Conservation (phyloP, 169 alveolate species). For the Neospora caninum region DNA sequence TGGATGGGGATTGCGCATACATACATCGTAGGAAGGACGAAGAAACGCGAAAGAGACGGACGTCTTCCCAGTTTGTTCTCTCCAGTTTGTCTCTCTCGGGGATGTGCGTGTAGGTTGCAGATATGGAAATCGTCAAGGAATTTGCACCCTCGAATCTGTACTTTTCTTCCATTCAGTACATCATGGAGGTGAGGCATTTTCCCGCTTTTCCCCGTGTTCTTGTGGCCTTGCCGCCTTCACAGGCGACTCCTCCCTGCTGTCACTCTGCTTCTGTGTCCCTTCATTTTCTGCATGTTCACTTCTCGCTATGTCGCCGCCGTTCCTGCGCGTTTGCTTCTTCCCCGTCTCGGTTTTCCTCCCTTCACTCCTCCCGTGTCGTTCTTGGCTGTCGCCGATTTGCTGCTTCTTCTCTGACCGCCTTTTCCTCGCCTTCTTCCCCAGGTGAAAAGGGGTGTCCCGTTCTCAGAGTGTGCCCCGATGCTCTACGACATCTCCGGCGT, state of each 20-base stretch:
- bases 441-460: conserved; percentile 71
- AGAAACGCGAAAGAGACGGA: neutral
- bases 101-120: conserved; percentile 35
- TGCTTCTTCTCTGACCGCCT: no score
- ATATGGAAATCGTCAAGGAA: conserved; percentile 45
- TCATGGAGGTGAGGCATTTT: conserved; percentile 38
- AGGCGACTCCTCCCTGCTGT: neutral
- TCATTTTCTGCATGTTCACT: no score
- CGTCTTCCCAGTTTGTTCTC: neutral
- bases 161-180: conserved; percentile 53
- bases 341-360: neutral
- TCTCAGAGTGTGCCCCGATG: conserved; percentile 70
- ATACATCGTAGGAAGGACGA: neutral
- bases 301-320: no score
- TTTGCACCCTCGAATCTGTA: conserved; percentile 50
- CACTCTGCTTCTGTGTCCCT: no score
- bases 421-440: neutral
- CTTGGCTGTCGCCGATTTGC: neutral
- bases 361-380: neutral
- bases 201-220: no score
- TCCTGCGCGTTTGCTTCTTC: neutral
- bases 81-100: neutral
- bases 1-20: neutral
- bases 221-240: neutral
- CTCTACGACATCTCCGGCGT: conserved; percentile 71